phyloP scores from a whole-genome alignment of 768 basidiomycete species.

The Kwoniella europaea region DNA sequence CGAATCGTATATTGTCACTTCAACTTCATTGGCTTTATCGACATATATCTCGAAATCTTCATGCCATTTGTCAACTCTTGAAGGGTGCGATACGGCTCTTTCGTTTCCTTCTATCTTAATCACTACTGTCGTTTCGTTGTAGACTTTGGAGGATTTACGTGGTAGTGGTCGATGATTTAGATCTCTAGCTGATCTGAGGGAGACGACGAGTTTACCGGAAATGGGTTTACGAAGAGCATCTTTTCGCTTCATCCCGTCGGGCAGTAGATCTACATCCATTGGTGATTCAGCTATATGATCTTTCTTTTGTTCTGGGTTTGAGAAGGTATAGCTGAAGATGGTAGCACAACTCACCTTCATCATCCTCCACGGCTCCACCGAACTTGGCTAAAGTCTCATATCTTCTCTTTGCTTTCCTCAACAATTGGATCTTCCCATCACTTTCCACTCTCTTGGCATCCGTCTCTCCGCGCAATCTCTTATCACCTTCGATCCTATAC shows the following conservation, averaged over 20 bases:
- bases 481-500: slow-evolving; percentile 95
- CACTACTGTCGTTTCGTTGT: slow-evolving; percentile 84
- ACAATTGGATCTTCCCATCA: slow-evolving; percentile 92
- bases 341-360: slow-evolving; percentile 68
- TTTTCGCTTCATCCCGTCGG: slow-evolving; percentile 78
- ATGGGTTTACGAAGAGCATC: slow-evolving; percentile 94
- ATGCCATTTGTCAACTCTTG: slow-evolving; percentile 95
- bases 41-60: slow-evolving; percentile 95
- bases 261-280: slow-evolving; percentile 62
- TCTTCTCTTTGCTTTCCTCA: slow-evolving; percentile 87
- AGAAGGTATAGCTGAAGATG: slow-evolving; percentile 3
- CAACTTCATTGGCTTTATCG: slow-evolving; percentile 98
- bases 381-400: slow-evolving; percentile 95
- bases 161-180: slow-evolving; percentile 89
- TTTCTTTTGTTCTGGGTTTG: too few relatives aligned
- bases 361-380: slow-evolving; percentile 71
- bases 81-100: slow-evolving; percentile 85
- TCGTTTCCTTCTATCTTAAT: slow-evolving; percentile 97
- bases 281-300: slow-evolving; percentile 2
- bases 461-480: slow-evolving; percentile 89
- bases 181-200: slow-evolving; percentile 86
- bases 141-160: slow-evolving; percentile 78
- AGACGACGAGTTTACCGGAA: slow-evolving; percentile 87
- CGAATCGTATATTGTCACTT: slow-evolving; percentile 93
- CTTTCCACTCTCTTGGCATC: slow-evolving; percentile 92